Base-by-base conservation (phyloP, 225 moss, liverwort and hornwort genomes). In the Sphagnum contortum region DNA sequence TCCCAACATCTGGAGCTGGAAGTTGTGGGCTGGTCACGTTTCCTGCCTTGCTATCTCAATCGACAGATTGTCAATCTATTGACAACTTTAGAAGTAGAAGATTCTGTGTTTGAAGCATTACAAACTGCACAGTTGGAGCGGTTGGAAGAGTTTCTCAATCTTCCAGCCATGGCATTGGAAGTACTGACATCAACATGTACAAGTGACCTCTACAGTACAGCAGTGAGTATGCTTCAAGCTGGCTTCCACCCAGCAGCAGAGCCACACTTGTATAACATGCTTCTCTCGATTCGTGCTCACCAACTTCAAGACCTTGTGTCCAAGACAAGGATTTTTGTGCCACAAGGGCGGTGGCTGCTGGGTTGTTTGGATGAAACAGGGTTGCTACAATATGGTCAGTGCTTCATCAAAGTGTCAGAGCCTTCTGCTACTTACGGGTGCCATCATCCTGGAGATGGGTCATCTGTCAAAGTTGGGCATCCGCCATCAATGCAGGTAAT, bases 311-410 rank as follows among this genome's bases (percentile, higher is more conserved):
- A 89, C 48, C 72, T 98, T 2, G 68, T 83, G 12, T 68, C 75
- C 3, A 98, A 98, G 70, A 64, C 96, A 9, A 87, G 78, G 59
- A 92, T 98, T 4, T 89, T 80, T 67, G 85, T 92, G 7, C 87
- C 90, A 7, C n/a, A 92, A 12, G 90, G 88, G 47, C 80, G 96
- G n/a, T 88, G 80, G 88, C 85, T 98, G 12, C 5, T 92, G 80
- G 96, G 96, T 45, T 82, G 83, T 56, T 74, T 98, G 85, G 96
- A 98, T 54, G 96, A 98, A 72, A 86, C 89, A 7, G 87, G 76
- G 49, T 57, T 68, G 46, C 56, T 98, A 12, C n/a, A 75, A 5
- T 91, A 98, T 70, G 92, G 92, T 50, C 77, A 98, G 63, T 98
- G 96, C 74, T 98, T 92, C 62, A 61, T 92, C n/a, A 70, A 74